Base-by-base conservation (phyloP, 2,329 filamentous ascomycete species). In the Colletotrichum abscissum region DNA sequence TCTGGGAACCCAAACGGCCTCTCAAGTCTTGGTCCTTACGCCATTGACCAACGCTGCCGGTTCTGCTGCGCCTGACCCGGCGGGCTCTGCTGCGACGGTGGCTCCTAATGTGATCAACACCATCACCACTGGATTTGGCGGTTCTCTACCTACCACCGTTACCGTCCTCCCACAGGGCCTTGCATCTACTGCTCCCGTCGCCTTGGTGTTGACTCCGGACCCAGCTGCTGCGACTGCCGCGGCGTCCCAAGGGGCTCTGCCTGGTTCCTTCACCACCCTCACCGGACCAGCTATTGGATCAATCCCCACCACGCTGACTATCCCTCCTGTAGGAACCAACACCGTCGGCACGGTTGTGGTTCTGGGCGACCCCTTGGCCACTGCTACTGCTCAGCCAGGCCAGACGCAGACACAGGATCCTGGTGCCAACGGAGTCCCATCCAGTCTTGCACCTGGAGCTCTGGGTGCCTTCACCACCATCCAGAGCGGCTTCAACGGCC, bases 251-350 rank as follows among this genome's bases (percentile, higher is more conserved):
- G 49, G 30, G 4, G 60, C 11, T 26, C 9, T 14, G 7, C 57
- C 70, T 8, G 71, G 35, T 24, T 49, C 63, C 22, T 67, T 71
- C 57, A 73, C 57, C 1, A 73, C 71, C 16, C 11, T 72, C 49
- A 72, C 57, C 1, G 71, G 62, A 26, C n/a, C 49, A 1, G 28
- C 56, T 19, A 30, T 26, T 4, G 71, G 71, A 1, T 4, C 56
- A 11, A 58, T 22, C 19, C 71, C 71, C 8, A 9, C 33, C 9
- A 73, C 67, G 6, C n/a, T 73, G 14, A 73, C 71, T 1, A 19
- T 73, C 6, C 71, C 56, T 30, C 71, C 71, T 6, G 24, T 49
- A 19, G 56, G 60, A 16, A 54, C 67, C 8, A 24, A 24, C 14
- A 57, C 38, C 0, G 46, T 64, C 16, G 67, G 67, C 0, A 73